These are phyloP conservation scores for Kluyveromyces aestuarii DNA, from an alignment of 805 yeast genomes.

Conservation along the genomic window DNA sequence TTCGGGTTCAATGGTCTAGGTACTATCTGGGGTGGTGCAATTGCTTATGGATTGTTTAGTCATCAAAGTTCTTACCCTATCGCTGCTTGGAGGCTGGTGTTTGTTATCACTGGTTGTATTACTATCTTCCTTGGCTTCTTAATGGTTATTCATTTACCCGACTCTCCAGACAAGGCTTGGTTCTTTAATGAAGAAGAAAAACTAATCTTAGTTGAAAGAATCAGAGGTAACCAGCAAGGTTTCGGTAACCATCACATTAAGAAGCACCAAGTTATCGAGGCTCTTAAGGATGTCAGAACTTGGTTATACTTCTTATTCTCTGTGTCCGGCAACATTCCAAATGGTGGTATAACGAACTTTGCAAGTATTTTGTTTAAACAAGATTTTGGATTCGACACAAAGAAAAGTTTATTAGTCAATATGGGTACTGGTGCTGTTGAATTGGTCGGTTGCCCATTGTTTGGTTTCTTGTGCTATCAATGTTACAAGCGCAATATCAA, in stretches of 20 bases:
- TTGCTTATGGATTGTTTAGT: constrained; percentile 40
- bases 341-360: constrained; percentile 43
- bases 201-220: constrained; percentile 36
- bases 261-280: constrained; percentile 41
- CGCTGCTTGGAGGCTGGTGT: constrained; percentile 48
- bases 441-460: constrained; percentile 22
- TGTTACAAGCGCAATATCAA: constrained; percentile 13
- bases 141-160: constrained; percentile 41
- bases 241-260: constrained; percentile 44
- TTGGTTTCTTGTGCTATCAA: constrained; percentile 20
- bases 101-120: constrained; percentile 45
- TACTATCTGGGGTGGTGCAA: constrained; percentile 36
- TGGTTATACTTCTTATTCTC: constrained; percentile 35
- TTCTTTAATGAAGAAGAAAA: constrained; percentile 37
- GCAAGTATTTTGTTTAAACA: constrained; percentile 32
- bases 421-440: constrained; percentile 38
- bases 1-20: constrained; percentile 35
- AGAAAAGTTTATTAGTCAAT: constrained; percentile 31
- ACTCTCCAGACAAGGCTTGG: constrained; percentile 40
- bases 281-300: constrained; percentile 37
- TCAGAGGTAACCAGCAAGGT: constrained; percentile 43
- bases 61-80: constrained; percentile 31
- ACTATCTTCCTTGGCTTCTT: constrained; percentile 40
- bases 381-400: constrained; percentile 32
- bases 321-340: constrained; percentile 33